These are phyloP conservation scores for Kazachstania taianensis DNA, from an alignment of 805 yeast genomes.

Conservation along the genomic window DNA sequence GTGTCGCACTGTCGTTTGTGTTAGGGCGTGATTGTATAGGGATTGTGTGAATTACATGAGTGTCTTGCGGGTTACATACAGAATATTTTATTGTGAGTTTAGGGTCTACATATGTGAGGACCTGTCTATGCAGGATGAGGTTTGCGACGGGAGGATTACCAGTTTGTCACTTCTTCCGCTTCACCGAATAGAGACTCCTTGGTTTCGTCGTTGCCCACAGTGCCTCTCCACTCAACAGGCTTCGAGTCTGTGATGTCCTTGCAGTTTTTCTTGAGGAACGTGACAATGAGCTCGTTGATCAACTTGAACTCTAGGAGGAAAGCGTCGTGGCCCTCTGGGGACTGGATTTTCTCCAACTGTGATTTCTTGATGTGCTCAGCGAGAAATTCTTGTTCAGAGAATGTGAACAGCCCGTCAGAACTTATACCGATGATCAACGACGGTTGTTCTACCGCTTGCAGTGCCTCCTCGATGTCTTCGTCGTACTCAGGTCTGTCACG, in stretches of 20 bases:
- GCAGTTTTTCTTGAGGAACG: conserved; percentile 50
- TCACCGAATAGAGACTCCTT: conserved; percentile 80
- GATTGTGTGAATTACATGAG: too few species aligned
- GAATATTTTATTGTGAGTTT: too few species aligned
- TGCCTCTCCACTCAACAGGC: conserved; percentile 28
- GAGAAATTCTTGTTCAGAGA: conserved; percentile 79
- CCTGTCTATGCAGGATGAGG: too few species aligned
- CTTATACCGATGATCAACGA: conserved; percentile 79
- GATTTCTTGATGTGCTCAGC: conserved; percentile 69
- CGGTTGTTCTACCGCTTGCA: conserved; percentile 57
- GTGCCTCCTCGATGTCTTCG: conserved; percentile 35
- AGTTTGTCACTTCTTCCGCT: conserved; percentile 85
- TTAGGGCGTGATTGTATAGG: too few species aligned
- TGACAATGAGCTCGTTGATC: conserved; percentile 60
- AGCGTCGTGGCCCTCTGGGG: conserved; percentile 98
- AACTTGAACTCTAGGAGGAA: conserved; percentile 80
- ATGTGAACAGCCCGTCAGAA: conserved; percentile 88
- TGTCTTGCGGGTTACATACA: too few species aligned
- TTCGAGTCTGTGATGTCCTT: conserved; percentile 45
- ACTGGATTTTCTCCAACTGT: conserved; percentile 57
- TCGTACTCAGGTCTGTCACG: conserved; percentile 51
- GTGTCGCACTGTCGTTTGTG: too few species aligned
- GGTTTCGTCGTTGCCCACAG: conserved; percentile 34
- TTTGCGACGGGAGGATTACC: too few species aligned
- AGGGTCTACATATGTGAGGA: too few species aligned